These are phyloP conservation scores for Aspergillus candidus DNA, from an alignment of 2,329 filamentous ascomycete genomes.

Conservation along the genomic window DNA sequence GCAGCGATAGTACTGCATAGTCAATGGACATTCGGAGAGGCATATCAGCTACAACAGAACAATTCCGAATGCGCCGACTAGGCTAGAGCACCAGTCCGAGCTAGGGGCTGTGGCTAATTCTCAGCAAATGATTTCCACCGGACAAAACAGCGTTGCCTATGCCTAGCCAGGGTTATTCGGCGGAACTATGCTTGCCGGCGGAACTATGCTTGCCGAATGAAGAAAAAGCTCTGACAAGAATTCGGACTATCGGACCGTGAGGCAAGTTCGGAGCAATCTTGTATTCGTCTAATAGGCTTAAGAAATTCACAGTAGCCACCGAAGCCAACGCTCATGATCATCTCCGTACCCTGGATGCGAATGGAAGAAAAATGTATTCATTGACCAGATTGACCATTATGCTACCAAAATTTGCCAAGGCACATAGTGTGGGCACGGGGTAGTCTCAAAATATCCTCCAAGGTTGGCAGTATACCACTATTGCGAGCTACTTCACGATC, in stretches of 20 bases:
- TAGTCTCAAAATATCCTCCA: too few relatives aligned
- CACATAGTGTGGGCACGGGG: too few relatives aligned
- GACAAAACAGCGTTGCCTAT: neutral
- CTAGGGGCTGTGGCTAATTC: neutral
- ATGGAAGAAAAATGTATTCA: neutral
- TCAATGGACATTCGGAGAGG: neutral
- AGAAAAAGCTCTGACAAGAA: neutral
- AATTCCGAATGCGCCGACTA: neutral
- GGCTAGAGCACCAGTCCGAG: neutral
- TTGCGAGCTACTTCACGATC: too few relatives aligned
- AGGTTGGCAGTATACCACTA: too few relatives aligned
- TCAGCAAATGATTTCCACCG: neutral
- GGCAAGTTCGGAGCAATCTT: neutral
- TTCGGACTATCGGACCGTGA: neutral
- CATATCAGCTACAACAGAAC: neutral
- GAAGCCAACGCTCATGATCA: neutral
- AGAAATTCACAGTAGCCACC: neutral
- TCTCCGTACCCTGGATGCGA: neutral
- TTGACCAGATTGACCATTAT: neutral
- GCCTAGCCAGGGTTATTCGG: neutral
- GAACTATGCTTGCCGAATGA: too few relatives aligned
- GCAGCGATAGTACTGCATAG: neutral
- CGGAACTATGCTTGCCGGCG: neutral
- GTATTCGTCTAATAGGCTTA: neutral
- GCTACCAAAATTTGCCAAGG: too few relatives aligned